Evolutionary conservation across 2,329 filamentous ascomycete species (phyloP), one percentile per base, ranked within the genome.

Genomic region (Didymella lethalis): DNA sequence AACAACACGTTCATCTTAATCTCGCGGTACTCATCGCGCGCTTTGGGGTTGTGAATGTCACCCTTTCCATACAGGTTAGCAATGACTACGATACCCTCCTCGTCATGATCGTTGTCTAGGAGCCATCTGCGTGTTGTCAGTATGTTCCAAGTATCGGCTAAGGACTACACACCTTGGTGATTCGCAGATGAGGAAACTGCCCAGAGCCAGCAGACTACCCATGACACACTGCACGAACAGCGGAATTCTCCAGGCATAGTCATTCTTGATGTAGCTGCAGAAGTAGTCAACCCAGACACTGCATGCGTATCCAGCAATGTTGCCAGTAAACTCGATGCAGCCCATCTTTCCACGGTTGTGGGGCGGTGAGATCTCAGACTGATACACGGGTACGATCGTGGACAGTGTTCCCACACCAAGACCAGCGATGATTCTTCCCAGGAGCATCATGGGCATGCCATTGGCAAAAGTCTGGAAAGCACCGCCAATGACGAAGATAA

Each of bases 241-340:
- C 1, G 95, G 95, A 44, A 97, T 70, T 48, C 95, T 90, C 95
- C 95, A 99, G 2, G 95, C 92, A 80, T 90, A 85, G 76, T 98
- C 83, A 70, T 83, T 91, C 62, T 92, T 79, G 73, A 99, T 98
- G 75, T 85, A 97, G 57, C 91, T 95, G 79, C 93, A 97, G 71
- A 95, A 94, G 79, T 98, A 99, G 78, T 99, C 95, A 28, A 98
- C 94, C 95, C 95, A 99, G 23, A 98, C 94, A 68, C 94, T 98
- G 52, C 92, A 93, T 54, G 94, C 90, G 76, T 99, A 99, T 31
- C 95, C 95, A 61, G 92, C 89, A 64, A 99, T 96, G 78, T 99
- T 99, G 53, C 95, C 95, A 0, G 94, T 94, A 74, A 98, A 99
- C 77, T 99, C 95, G 66, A 99, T 98, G 77, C 95, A 98, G 25